Evolutionary conservation across 345 rosid genomes (phyloP).

Genomic region (Orychophragmus violaceus): DNA sequence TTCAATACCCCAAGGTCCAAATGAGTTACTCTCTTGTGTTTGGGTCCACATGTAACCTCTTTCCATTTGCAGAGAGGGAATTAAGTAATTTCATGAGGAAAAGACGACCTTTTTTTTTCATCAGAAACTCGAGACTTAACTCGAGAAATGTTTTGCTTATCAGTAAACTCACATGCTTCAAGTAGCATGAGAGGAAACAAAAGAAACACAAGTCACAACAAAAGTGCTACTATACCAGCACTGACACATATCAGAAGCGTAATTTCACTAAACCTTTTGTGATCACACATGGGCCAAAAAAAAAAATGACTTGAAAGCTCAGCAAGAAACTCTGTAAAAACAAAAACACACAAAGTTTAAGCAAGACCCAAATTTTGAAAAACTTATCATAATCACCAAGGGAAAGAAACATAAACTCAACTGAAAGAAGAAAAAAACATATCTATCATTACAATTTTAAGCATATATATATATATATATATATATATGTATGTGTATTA

Average conservation of each 20-base stretch:
- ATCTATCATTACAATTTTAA: too few relatives aligned
- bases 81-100: not conserved
- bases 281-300: not conserved
- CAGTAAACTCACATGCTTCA: not conserved
- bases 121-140: constrained; percentile 4
- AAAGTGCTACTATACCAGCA: too few relatives aligned
- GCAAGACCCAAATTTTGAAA: not conserved
- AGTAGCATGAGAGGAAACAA: too few relatives aligned
- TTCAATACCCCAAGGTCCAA: too few relatives aligned
- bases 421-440: too few relatives aligned
- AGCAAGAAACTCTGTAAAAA: too few relatives aligned
- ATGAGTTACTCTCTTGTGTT: not conserved
- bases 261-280: not conserved
- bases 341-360: not conserved
- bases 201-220: too few relatives aligned
- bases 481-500: not conserved
- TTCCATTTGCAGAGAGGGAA: constrained; percentile 1
- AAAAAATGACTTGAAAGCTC: not conserved
- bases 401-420: not conserved
- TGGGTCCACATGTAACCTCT: not conserved
- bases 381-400: too few relatives aligned
- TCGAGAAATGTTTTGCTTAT: not conserved
- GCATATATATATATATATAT: too few relatives aligned
- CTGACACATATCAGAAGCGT: not conserved
- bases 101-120: not conserved